phyloP scores from a whole-genome alignment of 2,329 filamentous ascomycete species.

The Zymoseptoria brevis region DNA sequence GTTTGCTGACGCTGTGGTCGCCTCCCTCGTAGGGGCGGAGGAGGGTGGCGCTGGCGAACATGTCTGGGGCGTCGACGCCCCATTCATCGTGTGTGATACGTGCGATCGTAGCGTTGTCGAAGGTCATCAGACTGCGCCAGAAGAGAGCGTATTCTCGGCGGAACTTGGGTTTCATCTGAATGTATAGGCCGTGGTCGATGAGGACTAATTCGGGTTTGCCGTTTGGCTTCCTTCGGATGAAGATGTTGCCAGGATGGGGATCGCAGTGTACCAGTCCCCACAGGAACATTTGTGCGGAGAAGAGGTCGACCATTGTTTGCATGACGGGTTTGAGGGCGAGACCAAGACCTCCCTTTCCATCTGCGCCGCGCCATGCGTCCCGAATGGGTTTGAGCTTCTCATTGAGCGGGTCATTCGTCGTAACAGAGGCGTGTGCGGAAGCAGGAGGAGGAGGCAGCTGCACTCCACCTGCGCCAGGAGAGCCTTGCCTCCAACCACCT shows the following conservation, averaged over 20 bases:
- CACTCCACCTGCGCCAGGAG: slow-evolving; percentile 65
- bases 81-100: slow-evolving; percentile 65
- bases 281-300: slow-evolving; percentile 96
- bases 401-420: slow-evolving; percentile 44
- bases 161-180: slow-evolving; percentile 78
- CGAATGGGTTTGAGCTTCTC: slow-evolving; percentile 72
- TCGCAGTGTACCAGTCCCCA: slow-evolving; percentile 96
- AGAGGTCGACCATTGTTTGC: slow-evolving; percentile 93
- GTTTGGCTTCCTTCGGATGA: slow-evolving; percentile 74
- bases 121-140: slow-evolving; percentile 90
- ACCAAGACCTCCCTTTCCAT: slow-evolving; percentile 71
- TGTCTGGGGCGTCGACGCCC: slow-evolving; percentile 82
- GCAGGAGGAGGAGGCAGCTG: slow-evolving; percentile 47
- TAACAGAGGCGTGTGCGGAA: slow-evolving; percentile 16
- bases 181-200: slow-evolving; percentile 95
- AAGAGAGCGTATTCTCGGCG: slow-evolving; percentile 79
- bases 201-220: slow-evolving; percentile 86
- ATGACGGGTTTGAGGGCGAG: slow-evolving; percentile 79
- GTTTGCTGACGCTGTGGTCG: slow-evolving; percentile 55
- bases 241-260: slow-evolving; percentile 94
- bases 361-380: slow-evolving; percentile 65
- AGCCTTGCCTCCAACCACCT: slow-evolving; percentile 67
- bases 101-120: slow-evolving; percentile 75
- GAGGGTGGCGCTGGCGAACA: slow-evolving; percentile 85
- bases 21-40: slow-evolving; percentile 88